These are phyloP conservation scores for Apiosordaria backusii DNA, from an alignment of 495 filamentous ascomycete species.

Conservation along the genomic window DNA sequence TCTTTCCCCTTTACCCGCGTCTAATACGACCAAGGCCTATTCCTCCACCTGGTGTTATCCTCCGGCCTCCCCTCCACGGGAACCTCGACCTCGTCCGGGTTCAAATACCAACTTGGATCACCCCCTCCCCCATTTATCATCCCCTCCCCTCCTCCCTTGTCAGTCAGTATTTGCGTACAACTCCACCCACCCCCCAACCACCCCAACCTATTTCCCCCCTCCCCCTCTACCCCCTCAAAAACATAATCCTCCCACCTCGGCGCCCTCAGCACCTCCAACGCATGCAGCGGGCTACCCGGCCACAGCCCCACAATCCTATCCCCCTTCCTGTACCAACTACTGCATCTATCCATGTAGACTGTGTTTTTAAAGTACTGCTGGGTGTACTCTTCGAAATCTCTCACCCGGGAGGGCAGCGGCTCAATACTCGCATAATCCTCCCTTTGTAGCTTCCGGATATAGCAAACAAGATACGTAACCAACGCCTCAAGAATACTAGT, in stretches of 20 bases:
- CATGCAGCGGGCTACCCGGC: slow-evolving; percentile 44
- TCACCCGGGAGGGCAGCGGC: slow-evolving; percentile 51
- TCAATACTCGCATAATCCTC: slow-evolving; percentile 61
- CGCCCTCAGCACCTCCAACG: slow-evolving; percentile 40
- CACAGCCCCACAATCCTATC: slow-evolving; percentile 40
- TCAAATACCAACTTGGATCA: slow-evolving; percentile 50
- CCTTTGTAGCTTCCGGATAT: slow-evolving; percentile 62
- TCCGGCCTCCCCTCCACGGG: slow-evolving; percentile 42
- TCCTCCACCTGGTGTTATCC: slow-evolving; percentile 38
- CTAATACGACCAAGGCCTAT: slow-evolving; percentile 48
- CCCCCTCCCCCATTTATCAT: too few relatives aligned
- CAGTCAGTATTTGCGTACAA: slow-evolving; percentile 39
- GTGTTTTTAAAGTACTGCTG: slow-evolving; percentile 62
- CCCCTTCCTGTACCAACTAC: slow-evolving; percentile 63
- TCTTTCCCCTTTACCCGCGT: too few relatives aligned
- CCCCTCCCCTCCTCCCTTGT: not conserved
- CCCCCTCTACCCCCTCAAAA: slow-evolving; percentile 32
- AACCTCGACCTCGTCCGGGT: slow-evolving; percentile 43
- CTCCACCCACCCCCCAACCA: slow-evolving; percentile 55
- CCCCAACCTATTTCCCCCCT: slow-evolving; percentile 31
- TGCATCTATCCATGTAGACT: slow-evolving; percentile 62
- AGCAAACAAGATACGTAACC: slow-evolving; percentile 59
- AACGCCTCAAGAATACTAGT: slow-evolving; percentile 55
- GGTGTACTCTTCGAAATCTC: slow-evolving; percentile 59
- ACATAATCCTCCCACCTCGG: slow-evolving; percentile 47